phyloP scores from a whole-genome alignment of 2,329 filamentous ascomycete species.

The Aspergillus latus region DNA sequence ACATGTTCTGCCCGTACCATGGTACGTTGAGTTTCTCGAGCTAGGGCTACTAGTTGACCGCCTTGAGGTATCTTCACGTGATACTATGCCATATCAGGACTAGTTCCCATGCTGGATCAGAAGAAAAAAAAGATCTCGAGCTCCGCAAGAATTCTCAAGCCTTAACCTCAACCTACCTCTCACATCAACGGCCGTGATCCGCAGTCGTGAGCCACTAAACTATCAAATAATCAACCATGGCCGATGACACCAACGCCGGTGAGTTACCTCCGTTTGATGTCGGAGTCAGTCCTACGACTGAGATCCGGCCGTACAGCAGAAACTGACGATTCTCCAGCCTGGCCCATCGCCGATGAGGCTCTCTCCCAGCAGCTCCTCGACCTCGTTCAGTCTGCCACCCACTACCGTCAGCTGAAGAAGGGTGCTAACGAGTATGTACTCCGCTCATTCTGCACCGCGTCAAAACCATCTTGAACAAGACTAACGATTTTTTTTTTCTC shows the following conservation, averaged over 20 bases:
- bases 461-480: no score
- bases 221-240: conserved; percentile 28
- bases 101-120: not conserved
- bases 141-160: not conserved
- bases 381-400: conserved; percentile 68
- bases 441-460: not conserved
- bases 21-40: no score
- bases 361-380: conserved; percentile 81
- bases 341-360: conserved; percentile 70
- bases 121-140: not conserved
- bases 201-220: conserved; percentile 38
- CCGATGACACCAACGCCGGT: conserved; percentile 34
- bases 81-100: no score
- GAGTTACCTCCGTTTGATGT: conserved; percentile 6
- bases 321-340: conserved; percentile 48
- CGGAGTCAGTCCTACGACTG: no score
- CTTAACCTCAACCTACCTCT: not conserved
- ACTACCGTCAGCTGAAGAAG: conserved; percentile 75
- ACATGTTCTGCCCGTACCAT: no score
- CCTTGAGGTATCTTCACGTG: no score
- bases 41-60: no score
- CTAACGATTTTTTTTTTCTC: not conserved
- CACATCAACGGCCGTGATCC: conserved; percentile 35
- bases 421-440: conserved; percentile 70
- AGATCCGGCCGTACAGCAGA: not conserved